Evolutionary conservation across 2,329 filamentous ascomycete genomes (phyloP).

Genomic region (Scleromitrula shiraiana): DNA sequence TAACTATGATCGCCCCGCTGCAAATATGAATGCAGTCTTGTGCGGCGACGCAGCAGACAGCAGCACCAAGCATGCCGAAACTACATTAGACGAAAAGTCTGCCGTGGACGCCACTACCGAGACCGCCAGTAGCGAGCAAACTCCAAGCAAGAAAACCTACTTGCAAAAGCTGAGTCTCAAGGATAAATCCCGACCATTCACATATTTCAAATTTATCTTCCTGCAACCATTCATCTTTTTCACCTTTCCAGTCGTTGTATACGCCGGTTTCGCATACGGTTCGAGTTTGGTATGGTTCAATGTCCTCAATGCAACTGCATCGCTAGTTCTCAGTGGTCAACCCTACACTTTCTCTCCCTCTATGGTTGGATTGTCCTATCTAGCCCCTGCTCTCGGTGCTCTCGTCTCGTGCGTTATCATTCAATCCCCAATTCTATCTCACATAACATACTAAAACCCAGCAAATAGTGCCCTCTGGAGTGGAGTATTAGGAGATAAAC

Average conservation of each 20-base stretch:
- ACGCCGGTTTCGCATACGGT: conserved; percentile 31
- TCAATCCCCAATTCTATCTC: too few relatives aligned
- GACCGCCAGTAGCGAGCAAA: too few relatives aligned
- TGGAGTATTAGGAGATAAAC: conserved; percentile 24
- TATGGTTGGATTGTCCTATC: conserved; percentile 28
- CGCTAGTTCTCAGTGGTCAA: conserved; percentile 25
- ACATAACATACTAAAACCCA: too few relatives aligned
- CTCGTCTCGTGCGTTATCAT: too few relatives aligned
- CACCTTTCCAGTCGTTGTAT: conserved; percentile 29
- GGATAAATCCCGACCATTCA: conserved; percentile 23
- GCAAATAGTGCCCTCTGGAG: conserved; percentile 21
- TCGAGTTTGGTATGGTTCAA: conserved; percentile 32
- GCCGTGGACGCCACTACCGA: too few relatives aligned
- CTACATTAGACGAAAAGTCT: neutral
- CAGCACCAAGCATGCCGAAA: conserved; percentile 11
- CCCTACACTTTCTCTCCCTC: conserved; percentile 31
- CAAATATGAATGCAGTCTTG: conserved; percentile 10
- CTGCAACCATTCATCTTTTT: conserved; percentile 27
- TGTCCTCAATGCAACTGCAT: conserved; percentile 31
- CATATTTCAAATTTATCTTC: conserved; percentile 27
- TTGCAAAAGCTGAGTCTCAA: conserved; percentile 22
- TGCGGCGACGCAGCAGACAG: conserved; percentile 7
- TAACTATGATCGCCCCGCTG: conserved; percentile 29
- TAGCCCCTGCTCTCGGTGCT: conserved; percentile 25
- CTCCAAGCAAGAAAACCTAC: conserved; percentile 25